Evolutionary conservation across 352 stramenopile genomes (phyloP).

Genomic region (Phytophthora uliginosa): DNA sequence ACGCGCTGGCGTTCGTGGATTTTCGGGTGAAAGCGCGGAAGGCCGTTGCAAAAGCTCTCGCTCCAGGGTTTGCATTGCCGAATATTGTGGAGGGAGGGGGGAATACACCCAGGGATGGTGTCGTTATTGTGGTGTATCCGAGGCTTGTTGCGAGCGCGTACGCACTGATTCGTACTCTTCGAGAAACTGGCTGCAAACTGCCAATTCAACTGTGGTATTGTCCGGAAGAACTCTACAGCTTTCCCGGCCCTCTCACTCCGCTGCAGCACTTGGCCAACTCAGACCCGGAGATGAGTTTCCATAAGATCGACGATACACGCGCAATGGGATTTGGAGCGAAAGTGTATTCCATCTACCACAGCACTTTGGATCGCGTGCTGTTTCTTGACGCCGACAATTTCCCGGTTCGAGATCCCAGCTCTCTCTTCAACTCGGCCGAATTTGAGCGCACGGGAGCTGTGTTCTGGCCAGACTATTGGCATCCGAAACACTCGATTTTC

Average conservation of each 20-base stretch:
- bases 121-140: constrained; percentile 69
- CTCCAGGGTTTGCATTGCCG: constrained; percentile 26
- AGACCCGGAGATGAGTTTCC: constrained; percentile 21
- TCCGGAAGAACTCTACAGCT: constrained; percentile 41
- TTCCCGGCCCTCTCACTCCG: constrained; percentile 20
- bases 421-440: constrained; percentile 48
- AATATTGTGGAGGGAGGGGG: constrained; percentile 6
- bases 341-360: constrained; percentile 55
- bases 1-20: constrained; percentile 46
- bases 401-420: constrained; percentile 54
- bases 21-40: constrained; percentile 32
- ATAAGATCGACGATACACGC: constrained; percentile 33
- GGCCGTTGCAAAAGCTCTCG: constrained; percentile 23
- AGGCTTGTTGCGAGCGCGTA: constrained; percentile 54
- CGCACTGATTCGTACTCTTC: constrained; percentile 46
- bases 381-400: constrained; percentile 73
- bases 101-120: constrained; percentile 27
- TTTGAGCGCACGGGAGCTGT: constrained; percentile 50
- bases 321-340: constrained; percentile 62
- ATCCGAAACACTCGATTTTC: constrained; percentile 63
- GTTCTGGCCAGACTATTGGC: constrained; percentile 82
- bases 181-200: constrained; percentile 43
- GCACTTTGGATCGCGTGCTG: constrained; percentile 49
- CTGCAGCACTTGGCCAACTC: constrained; percentile 42
- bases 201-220: constrained; percentile 71